Percentiles rank a stretch among this genome's conserved stretches.
Conservation (phyloP, 306 rosid genomes). For the Medicago ruthenica region DNA sequence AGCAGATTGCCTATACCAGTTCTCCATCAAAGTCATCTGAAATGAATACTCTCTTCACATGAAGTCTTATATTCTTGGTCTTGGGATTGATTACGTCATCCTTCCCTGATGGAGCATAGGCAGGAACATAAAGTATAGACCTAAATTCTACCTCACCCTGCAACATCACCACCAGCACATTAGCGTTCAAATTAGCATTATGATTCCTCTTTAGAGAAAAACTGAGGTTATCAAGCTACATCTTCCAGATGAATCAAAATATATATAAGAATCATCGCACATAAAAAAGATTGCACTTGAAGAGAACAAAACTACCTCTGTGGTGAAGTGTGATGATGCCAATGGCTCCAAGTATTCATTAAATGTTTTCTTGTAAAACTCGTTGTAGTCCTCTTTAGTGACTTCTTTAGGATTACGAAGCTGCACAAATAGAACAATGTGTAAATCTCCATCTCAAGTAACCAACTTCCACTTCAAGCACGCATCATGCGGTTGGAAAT, state of each 20-base stretch:
- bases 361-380: constrained; percentile 87
- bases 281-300: constrained; percentile 16
- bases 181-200: neutral
- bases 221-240: neutral
- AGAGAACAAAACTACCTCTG: constrained; percentile 65
- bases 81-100: constrained; percentile 84
- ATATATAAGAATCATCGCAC: neutral
- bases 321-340: constrained; percentile 94
- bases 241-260: constrained; percentile 11
- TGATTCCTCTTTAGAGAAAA: constrained; percentile 16
- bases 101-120: constrained; percentile 75
- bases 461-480: neutral
- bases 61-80: constrained; percentile 95
- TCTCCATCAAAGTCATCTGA: constrained; percentile 99
- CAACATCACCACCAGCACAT: constrained; percentile 38
- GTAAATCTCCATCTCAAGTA: constrained; percentile 15
- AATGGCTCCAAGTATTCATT: constrained; percentile 91
- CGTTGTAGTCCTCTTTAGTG: constrained; percentile 88
- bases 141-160: constrained; percentile 98
- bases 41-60: constrained; percentile 94
- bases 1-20: constrained; percentile 63
- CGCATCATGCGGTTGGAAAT: constrained; percentile 24
- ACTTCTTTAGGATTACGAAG: constrained; percentile 95
- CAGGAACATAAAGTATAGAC: constrained; percentile 92
- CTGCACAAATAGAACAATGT: constrained; percentile 57